Percentiles rank a stretch among this genome's conserved stretches.
Evolutionary conservation across 805 yeast genomes (phyloP).

Genomic region (Saccharomycopsis sp.): DNA sequence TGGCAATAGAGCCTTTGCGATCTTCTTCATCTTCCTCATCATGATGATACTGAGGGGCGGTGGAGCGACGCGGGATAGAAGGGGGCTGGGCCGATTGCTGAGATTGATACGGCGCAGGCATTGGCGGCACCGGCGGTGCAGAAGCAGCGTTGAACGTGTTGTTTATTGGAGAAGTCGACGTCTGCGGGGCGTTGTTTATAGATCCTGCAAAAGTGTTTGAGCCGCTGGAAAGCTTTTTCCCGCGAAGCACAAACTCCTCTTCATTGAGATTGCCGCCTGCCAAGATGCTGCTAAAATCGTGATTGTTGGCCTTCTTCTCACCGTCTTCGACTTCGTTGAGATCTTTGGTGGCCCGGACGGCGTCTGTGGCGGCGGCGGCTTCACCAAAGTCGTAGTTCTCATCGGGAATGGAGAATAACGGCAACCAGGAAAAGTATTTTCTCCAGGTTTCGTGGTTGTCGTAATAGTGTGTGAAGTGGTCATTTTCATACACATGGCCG

Average conservation of each 20-base stretch:
- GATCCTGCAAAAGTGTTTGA: background rate
- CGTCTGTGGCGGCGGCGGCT: background rate
- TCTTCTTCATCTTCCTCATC: background rate
- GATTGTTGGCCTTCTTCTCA: constrained; percentile 4
- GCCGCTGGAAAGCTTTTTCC: background rate
- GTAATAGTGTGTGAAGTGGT: constrained; percentile 22
- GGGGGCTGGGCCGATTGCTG: background rate
- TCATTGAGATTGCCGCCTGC: constrained; percentile 10
- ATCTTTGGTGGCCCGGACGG: constrained; percentile 20
- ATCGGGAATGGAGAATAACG: constrained; percentile 38
- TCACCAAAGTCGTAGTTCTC: constrained; percentile 7
- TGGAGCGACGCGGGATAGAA: too few species aligned
- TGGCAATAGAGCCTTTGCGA: too few species aligned
- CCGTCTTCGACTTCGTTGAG: constrained; percentile 25
- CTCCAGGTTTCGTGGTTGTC: constrained; percentile 32
- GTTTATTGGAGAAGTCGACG: constrained; percentile 1
- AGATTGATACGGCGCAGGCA: constrained; percentile 6
- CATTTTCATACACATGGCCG: constrained; percentile 12
- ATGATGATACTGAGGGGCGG: background rate
- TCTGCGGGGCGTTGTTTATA: background rate
- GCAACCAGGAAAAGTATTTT: constrained; percentile 32
- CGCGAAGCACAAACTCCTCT: background rate
- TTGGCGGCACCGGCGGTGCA: constrained; percentile 7
- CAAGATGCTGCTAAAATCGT: constrained; percentile 19
- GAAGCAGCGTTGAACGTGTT: constrained; percentile 5